Conservation (phyloP, 2,329 filamentous ascomycete genomes). For the Trichoderma polysporum region DNA sequence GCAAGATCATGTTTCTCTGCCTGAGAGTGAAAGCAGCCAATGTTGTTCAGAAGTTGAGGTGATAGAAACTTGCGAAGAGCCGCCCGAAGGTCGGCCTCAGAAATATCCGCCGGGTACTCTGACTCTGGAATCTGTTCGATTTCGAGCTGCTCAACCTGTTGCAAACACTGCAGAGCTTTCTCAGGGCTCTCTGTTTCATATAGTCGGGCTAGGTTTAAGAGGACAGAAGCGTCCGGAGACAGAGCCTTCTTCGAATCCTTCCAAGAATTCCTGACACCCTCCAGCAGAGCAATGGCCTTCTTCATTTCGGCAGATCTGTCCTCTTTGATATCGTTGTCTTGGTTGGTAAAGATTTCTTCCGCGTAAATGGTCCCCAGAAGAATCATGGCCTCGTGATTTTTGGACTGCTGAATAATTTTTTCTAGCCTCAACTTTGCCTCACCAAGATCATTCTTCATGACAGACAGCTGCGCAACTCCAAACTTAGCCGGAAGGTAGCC, state of each 20-base stretch:
- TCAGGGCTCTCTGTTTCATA: slow-evolving; percentile 86
- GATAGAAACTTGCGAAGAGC: slow-evolving; percentile 75
- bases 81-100: slow-evolving; percentile 59
- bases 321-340: slow-evolving; percentile 71
- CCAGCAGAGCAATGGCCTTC: slow-evolving; percentile 82
- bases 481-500: slow-evolving; percentile 95
- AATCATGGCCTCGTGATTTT: slow-evolving; percentile 84
- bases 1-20: slow-evolving; percentile 77
- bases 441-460: slow-evolving; percentile 78
- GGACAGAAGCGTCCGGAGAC: slow-evolving; percentile 77
- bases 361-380: slow-evolving; percentile 89
- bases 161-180: slow-evolving; percentile 86
- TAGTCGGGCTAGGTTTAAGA: slow-evolving; percentile 86
- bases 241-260: slow-evolving; percentile 88
- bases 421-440: slow-evolving; percentile 92
- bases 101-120: slow-evolving; percentile 57
- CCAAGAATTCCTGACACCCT: slow-evolving; percentile 83
- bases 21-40: slow-evolving; percentile 93
- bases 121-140: slow-evolving; percentile 72
- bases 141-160: slow-evolving; percentile 89
- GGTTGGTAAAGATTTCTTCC: slow-evolving; percentile 84
- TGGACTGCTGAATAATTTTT: slow-evolving; percentile 86
- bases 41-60: slow-evolving; percentile 93
- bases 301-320: slow-evolving; percentile 83
- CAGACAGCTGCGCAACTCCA: slow-evolving; percentile 84